Conservation (phyloP, 2,329 filamentous ascomycete species). For the Chaetomium sp. region DNA sequence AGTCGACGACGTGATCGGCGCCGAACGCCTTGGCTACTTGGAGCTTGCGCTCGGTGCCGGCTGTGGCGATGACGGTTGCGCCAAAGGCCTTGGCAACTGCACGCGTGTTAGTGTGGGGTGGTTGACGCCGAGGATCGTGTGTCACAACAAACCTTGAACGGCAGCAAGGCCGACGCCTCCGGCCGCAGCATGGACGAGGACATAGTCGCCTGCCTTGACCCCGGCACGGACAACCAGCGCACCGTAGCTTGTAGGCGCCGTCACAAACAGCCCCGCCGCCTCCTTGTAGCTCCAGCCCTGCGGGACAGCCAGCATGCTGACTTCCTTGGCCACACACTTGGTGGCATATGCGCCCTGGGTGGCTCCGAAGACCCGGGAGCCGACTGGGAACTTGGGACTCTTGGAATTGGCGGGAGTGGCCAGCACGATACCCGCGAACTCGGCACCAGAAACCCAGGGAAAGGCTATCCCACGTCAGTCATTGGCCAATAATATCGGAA, state of each 20-base stretch:
- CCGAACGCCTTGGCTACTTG: slow-evolving; percentile 78
- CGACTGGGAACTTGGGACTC: slow-evolving; percentile 68
- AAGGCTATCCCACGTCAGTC: slow-evolving; percentile 55
- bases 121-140: no score
- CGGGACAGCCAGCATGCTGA: slow-evolving; percentile 71
- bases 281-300: slow-evolving; percentile 80
- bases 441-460: slow-evolving; percentile 83
- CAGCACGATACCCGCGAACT: slow-evolving; percentile 81
- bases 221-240: slow-evolving; percentile 77
- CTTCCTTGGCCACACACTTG: slow-evolving; percentile 68
- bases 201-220: slow-evolving; percentile 78
- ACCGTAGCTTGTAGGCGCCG: slow-evolving; percentile 86
- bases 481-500: background rate
- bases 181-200: slow-evolving; percentile 88
- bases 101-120: background rate
- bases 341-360: slow-evolving; percentile 85
- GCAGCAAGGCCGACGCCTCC: slow-evolving; percentile 90
- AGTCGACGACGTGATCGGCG: slow-evolving; percentile 82
- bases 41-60: slow-evolving; percentile 77
- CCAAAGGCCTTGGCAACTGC: slow-evolving; percentile 84
- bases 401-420: slow-evolving; percentile 59
- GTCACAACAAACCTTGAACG: slow-evolving; percentile 63
- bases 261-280: slow-evolving; percentile 87
- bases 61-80: slow-evolving; percentile 90
- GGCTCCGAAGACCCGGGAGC: slow-evolving; percentile 84